Percentiles rank a stretch among this genome's conserved stretches.
Conservation (phyloP, 2,329 filamentous ascomycete genomes). For the Colletotrichum sp. region DNA sequence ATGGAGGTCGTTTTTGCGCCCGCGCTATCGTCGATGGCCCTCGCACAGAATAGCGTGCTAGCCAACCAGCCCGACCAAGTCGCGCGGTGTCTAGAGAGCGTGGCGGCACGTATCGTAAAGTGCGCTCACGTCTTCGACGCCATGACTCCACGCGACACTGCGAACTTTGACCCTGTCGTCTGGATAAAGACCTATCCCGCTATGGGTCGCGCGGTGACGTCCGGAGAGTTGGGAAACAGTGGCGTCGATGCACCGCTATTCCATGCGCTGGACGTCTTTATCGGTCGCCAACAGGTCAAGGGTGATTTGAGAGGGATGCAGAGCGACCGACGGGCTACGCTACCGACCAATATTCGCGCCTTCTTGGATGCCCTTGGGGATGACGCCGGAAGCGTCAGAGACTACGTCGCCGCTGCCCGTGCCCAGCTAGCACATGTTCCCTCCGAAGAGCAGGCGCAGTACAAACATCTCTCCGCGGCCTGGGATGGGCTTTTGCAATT, state of each 20-base stretch:
- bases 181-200: slow-evolving; percentile 20
- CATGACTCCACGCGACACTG: slow-evolving; percentile 14
- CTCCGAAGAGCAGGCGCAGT: neutral
- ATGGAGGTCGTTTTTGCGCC: slow-evolving; percentile 12
- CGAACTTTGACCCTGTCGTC: slow-evolving; percentile 8
- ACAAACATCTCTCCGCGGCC: neutral
- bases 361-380: slow-evolving; percentile 11
- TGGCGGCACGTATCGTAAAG: slow-evolving; percentile 2
- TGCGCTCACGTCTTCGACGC: slow-evolving; percentile 5
- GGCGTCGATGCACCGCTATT: slow-evolving; percentile 13
- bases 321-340: slow-evolving; percentile 1
- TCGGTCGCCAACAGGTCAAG: slow-evolving; percentile 1
- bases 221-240: slow-evolving; percentile 15
- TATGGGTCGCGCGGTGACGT: slow-evolving; percentile 3
- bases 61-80: slow-evolving; percentile 7
- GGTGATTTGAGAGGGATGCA: slow-evolving; percentile 14
- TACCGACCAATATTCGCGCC: slow-evolving; percentile 9
- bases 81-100: slow-evolving; percentile 1
- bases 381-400: neutral
- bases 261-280: slow-evolving; percentile 11
- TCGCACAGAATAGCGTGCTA: slow-evolving; percentile 8
- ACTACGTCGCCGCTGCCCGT: neutral
- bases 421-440: neutral
- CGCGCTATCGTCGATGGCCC: slow-evolving; percentile 5
- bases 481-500: slow-evolving; percentile 14